phyloP scores from a whole-genome alignment of 306 rosid species.

The Geum urbanum region DNA sequence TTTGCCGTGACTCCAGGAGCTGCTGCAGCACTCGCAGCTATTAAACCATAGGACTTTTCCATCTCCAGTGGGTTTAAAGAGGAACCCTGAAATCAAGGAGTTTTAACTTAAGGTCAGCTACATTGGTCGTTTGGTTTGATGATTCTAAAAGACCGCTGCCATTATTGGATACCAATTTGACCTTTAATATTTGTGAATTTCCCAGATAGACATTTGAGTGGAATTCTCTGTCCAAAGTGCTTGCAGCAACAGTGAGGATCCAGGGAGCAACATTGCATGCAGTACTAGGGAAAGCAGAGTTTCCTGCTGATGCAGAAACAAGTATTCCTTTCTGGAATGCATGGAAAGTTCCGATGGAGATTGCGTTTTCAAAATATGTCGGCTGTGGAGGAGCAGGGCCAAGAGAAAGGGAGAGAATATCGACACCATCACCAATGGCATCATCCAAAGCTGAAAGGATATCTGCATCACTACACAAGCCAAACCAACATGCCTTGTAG shows the following conservation, averaged over 20 bases:
- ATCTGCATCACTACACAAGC: conserved; percentile 49
- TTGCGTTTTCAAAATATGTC: conserved; percentile 39
- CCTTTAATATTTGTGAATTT: conserved; percentile 54
- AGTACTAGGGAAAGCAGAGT: conserved; percentile 54
- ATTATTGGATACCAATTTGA: conserved; percentile 19
- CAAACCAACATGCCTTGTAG: conserved; percentile 75
- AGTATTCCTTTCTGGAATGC: conserved; percentile 60
- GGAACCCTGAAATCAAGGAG: conserved; percentile 38
- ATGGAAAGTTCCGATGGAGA: conserved; percentile 59
- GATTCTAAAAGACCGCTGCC: neutral
- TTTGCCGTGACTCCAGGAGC: conserved; percentile 41
- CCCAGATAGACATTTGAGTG: conserved; percentile 55
- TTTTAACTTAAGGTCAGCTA: conserved; percentile 1
- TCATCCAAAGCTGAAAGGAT: conserved; percentile 60
- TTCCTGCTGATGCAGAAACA: conserved; percentile 72
- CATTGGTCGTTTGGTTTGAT: neutral
- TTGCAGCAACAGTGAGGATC: conserved; percentile 78
- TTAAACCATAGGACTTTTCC: conserved; percentile 39
- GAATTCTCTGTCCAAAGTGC: conserved; percentile 56
- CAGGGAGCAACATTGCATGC: conserved; percentile 75
- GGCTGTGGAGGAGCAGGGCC: conserved; percentile 63
- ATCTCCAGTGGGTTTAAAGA: no score
- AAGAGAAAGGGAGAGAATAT: conserved; percentile 61
- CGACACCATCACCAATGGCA: conserved; percentile 68
- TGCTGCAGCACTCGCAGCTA: conserved; percentile 55